Conservation (phyloP, 2,329 filamentous ascomycete genomes). For the Endoconidiophora polonica region DNA sequence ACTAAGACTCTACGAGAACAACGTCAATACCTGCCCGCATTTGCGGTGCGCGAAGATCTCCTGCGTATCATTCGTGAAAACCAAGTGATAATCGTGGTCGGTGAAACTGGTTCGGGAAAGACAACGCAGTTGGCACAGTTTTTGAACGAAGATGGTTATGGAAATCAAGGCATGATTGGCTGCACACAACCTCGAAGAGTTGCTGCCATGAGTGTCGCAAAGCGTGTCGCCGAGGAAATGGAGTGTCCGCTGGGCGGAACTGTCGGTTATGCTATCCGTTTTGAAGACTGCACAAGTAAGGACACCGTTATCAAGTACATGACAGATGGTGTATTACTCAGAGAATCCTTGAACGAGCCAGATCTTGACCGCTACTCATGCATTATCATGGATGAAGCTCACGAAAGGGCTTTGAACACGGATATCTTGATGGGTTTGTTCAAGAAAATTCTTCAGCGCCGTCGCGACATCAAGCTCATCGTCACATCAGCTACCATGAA, state of each 20-base stretch:
- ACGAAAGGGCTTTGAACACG: constrained; percentile 90
- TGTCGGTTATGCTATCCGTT: constrained; percentile 94
- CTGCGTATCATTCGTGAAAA: constrained; percentile 88
- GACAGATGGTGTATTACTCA: constrained; percentile 88
- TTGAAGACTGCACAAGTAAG: constrained; percentile 93
- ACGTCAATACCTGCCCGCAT: constrained; percentile 82
- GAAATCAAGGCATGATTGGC: constrained; percentile 72
- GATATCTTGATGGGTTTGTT: constrained; percentile 95
- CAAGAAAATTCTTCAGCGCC: constrained; percentile 84
- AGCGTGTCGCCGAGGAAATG: constrained; percentile 98
- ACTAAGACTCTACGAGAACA: constrained; percentile 84
- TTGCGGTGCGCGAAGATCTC: constrained; percentile 87
- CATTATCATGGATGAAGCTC: constrained; percentile 98
- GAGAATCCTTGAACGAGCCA: constrained; percentile 82
- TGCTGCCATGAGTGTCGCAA: constrained; percentile 96
- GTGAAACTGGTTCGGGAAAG: constrained; percentile 93
- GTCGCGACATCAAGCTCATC: constrained; percentile 86
- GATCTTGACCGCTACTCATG: constrained; percentile 94
- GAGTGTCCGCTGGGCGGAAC: constrained; percentile 72
- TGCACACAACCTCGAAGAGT: constrained; percentile 95
- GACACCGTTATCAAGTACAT: constrained; percentile 97
- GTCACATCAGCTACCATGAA: constrained; percentile 99
- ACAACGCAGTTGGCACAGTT: constrained; percentile 97
- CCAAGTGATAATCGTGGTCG: constrained; percentile 90
- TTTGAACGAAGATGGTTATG: constrained; percentile 87